Evolutionary conservation across 148 eudicot species (phyloP).

Genomic region (Rhododendron ferrugineum): DNA sequence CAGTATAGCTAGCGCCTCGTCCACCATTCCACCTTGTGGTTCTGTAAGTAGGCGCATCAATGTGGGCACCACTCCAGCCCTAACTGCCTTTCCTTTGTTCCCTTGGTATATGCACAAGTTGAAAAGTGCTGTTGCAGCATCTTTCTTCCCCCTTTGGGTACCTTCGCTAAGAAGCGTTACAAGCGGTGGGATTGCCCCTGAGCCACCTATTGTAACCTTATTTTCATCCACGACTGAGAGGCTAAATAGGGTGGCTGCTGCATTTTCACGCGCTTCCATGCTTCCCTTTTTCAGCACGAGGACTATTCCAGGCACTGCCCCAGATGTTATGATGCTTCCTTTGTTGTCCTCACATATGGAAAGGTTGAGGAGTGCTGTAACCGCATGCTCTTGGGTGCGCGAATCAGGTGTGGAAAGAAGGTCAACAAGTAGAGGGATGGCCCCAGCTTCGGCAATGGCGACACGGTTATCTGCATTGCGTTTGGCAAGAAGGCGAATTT

Average conservation of each 20-base stretch:
- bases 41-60: slow-evolving; percentile 75
- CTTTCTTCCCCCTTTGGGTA: slow-evolving; percentile 86
- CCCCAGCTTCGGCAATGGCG: slow-evolving; percentile 85
- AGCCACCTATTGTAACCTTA: slow-evolving; percentile 71
- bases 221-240: slow-evolving; percentile 89
- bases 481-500: slow-evolving; percentile 81
- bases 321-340: slow-evolving; percentile 58
- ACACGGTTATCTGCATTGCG: slow-evolving; percentile 80
- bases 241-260: slow-evolving; percentile 90
- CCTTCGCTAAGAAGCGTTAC: slow-evolving; percentile 69
- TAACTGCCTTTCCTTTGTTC: slow-evolving; percentile 82
- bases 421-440: slow-evolving; percentile 71
- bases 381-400: slow-evolving; percentile 85
- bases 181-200: slow-evolving; percentile 86
- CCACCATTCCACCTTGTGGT: slow-evolving; percentile 77
- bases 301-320: slow-evolving; percentile 84
- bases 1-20: slow-evolving; percentile 80
- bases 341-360: slow-evolving; percentile 87
- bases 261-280: slow-evolving; percentile 93
- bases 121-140: slow-evolving; percentile 93
- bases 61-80: slow-evolving; percentile 79
- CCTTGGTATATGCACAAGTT: slow-evolving; percentile 91
- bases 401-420: slow-evolving; percentile 58
- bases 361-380: slow-evolving; percentile 88
- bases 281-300: slow-evolving; percentile 74